These are phyloP conservation scores for Celoporthe dispersa DNA, from an alignment of 2,329 filamentous ascomycete genomes.

Conservation along the genomic window DNA sequence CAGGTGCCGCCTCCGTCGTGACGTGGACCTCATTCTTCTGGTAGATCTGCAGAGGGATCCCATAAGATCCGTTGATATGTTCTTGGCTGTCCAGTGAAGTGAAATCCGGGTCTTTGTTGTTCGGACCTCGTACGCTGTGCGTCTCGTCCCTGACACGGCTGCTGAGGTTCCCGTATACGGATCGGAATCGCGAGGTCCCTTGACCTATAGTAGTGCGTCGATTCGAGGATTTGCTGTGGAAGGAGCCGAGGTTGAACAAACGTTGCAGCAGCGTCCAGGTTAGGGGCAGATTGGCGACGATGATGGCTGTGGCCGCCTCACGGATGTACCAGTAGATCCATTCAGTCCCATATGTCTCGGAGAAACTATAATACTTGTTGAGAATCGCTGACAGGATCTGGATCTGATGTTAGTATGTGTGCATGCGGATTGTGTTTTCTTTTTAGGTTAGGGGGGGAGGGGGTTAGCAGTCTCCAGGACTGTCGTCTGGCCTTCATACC, in stretches of 20 bases:
- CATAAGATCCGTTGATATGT: conserved; percentile 40
- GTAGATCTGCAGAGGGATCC: conserved; percentile 33
- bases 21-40: conserved; percentile 30
- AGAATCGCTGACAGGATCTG: conserved; percentile 56
- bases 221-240: conserved; percentile 39
- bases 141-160: neutral
- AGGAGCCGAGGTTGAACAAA: conserved; percentile 42
- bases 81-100: conserved; percentile 42
- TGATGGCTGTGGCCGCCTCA: conserved; percentile 51
- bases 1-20: conserved; percentile 6
- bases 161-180: conserved; percentile 12
- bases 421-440: neutral
- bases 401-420: neutral
- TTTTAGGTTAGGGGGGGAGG: neutral
- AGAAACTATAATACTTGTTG: conserved; percentile 51
- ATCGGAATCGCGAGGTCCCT: conserved; percentile 2
- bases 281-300: conserved; percentile 48
- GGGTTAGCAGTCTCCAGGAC: neutral
- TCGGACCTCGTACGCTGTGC: neutral
- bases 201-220: conserved; percentile 26
- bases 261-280: conserved; percentile 49
- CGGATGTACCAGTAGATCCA: conserved; percentile 53
- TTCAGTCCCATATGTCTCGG: conserved; percentile 42
- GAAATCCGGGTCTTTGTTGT: neutral
- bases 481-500: conserved; percentile 38